Evolutionary conservation across 768 basidiomycete genomes (phyloP).

Genomic region (Leccinellum albellum): DNA sequence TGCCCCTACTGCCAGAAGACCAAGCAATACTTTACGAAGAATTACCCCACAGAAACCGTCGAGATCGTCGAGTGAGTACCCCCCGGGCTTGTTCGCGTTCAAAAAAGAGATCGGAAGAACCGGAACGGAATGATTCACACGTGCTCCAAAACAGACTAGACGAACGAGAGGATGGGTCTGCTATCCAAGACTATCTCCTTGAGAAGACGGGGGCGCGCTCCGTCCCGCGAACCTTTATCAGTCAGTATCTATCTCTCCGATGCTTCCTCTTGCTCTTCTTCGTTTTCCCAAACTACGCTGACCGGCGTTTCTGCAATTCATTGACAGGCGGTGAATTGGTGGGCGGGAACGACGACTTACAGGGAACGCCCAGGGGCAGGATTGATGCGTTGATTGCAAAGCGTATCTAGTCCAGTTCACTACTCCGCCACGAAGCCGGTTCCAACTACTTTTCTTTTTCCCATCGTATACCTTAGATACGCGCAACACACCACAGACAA

Average conservation of each 20-base stretch:
- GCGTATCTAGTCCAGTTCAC: neutral
- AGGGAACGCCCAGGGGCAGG: neutral
- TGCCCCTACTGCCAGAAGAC: conserved; percentile 53
- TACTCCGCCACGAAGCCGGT: too few species aligned
- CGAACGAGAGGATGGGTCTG: conserved; percentile 49
- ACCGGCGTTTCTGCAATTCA: neutral
- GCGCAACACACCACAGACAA: neutral
- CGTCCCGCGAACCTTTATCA: conserved; percentile 77
- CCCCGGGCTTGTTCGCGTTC: neutral
- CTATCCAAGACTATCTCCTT: conserved; percentile 62
- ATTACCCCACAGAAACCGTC: conserved; percentile 38
- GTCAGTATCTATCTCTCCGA: conserved; percentile 34
- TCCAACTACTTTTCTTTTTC: neutral
- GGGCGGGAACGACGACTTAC: conserved; percentile 22
- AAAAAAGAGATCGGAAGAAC: neutral
- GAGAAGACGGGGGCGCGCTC: conserved; percentile 64
- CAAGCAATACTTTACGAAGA: conserved; percentile 41
- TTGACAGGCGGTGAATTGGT: conserved; percentile 17
- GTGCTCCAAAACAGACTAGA: conserved; percentile 44
- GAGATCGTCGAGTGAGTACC: conserved; percentile 46
- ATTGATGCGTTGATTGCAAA: conserved; percentile 12
- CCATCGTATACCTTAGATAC: neutral
- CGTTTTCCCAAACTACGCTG: neutral
- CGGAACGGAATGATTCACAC: neutral
- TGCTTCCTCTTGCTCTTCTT: neutral